Evolutionary conservation across 2,329 filamentous ascomycete species (phyloP).

Genomic region (Penicillium sclerotigenum): DNA sequence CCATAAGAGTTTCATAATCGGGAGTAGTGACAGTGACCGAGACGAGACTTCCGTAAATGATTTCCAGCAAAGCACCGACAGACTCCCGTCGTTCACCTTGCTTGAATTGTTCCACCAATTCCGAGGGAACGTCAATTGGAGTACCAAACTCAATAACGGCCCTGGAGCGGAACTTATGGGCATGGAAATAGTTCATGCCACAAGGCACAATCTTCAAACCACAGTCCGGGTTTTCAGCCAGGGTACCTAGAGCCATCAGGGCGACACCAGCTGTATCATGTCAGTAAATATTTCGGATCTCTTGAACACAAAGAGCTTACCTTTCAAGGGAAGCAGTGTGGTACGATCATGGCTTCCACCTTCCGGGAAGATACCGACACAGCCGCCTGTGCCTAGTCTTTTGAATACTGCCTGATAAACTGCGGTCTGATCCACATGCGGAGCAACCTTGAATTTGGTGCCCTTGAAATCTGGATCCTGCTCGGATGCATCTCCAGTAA

Average conservation of each 20-base stretch:
- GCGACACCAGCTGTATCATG: slow-evolving; percentile 71
- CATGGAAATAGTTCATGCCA: slow-evolving; percentile 99
- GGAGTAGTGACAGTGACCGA: slow-evolving; percentile 89
- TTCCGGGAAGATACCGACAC: slow-evolving; percentile 95
- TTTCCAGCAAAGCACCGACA: slow-evolving; percentile 79
- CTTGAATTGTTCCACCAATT: slow-evolving; percentile 82
- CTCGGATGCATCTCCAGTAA: slow-evolving; percentile 54
- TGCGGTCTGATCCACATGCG: slow-evolving; percentile 88
- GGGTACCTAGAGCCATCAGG: slow-evolving; percentile 91
- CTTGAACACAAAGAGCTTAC: slow-evolving; percentile 31
- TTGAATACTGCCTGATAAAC: slow-evolving; percentile 93
- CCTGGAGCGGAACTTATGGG: slow-evolving; percentile 94
- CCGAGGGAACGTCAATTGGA: slow-evolving; percentile 77
- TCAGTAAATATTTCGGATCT: not conserved
- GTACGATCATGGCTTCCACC: slow-evolving; percentile 94
- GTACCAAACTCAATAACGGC: slow-evolving; percentile 94
- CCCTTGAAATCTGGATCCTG: slow-evolving; percentile 65
- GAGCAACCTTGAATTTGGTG: slow-evolving; percentile 80
- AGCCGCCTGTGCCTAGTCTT: slow-evolving; percentile 75
- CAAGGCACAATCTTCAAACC: slow-evolving; percentile 93
- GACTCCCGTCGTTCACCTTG: slow-evolving; percentile 80
- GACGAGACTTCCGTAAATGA: slow-evolving; percentile 77
- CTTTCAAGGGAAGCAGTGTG: slow-evolving; percentile 83
- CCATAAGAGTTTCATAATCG: slow-evolving; percentile 94
- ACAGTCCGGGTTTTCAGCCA: slow-evolving; percentile 80